Evolutionary conservation across 371 early-diverging fungal species (phyloP).

Genomic region (Mucor mucedo): DNA sequence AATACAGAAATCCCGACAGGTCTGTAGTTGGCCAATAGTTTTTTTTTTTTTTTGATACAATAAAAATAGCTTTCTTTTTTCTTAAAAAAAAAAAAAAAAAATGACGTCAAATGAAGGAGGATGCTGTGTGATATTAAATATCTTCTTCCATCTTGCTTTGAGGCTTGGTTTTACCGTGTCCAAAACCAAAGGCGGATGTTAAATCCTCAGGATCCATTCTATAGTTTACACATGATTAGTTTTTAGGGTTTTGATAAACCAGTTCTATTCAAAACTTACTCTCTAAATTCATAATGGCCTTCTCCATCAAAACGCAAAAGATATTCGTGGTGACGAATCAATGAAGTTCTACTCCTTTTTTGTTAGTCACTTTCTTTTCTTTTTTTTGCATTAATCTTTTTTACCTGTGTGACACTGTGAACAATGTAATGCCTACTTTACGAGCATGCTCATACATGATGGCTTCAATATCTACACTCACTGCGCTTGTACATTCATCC

Average conservation of each 20-base stretch:
- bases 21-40: neutral
- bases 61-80: neutral
- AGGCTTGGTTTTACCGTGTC: constrained; percentile 59
- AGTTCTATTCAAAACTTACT: constrained; percentile 24
- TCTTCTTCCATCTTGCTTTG: constrained; percentile 39
- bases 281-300: constrained; percentile 79
- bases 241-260: neutral
- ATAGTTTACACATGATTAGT: neutral
- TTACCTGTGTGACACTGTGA: constrained; percentile 85
- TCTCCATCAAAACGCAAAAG: constrained; percentile 84
- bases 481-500: constrained; percentile 88
- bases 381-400: neutral
- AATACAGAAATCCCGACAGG: too few species aligned
- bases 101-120: neutral
- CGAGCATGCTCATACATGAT: constrained; percentile 87
- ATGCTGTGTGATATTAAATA: too few species aligned
- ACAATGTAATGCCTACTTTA: constrained; percentile 79
- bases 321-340: constrained; percentile 80
- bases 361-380: too few species aligned
- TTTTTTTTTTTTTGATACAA: neutral
- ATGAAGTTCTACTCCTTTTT: constrained; percentile 36
- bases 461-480: constrained; percentile 83
- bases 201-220: constrained; percentile 63
- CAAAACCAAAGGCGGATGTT: constrained; percentile 59
- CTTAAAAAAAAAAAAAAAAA: neutral